Base-by-base conservation (phyloP, 352 stramenopile genomes). In the Phytophthora quininea region DNA sequence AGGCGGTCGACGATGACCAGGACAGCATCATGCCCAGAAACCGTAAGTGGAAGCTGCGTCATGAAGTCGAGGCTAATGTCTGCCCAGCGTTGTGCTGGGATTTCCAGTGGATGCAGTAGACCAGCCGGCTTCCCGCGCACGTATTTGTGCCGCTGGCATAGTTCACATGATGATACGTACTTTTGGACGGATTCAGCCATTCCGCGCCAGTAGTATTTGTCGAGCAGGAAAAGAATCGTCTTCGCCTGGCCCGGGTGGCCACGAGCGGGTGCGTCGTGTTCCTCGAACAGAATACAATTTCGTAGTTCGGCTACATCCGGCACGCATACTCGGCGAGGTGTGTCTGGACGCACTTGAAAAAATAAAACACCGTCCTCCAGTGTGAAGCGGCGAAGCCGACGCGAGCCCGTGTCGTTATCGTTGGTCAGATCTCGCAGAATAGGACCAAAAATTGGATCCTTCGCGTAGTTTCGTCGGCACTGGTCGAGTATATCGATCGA, bases 31-130 rank as follows among this genome's bases (percentile, higher is more conserved):
- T 45, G 15, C 2, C 51, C 45, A 11, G 14, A 19, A 14, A 15
- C 15, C 15, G 10, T 32, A 5, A n/a, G 9, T 11, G 40, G 47
- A 9, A 38, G 9, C 30, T 38, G 15, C 0, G 42, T 55, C n/a
- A 70, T 47, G n/a, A 65, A 70, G 5, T 65, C 56, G 24, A 66
- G 56, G 2, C 45, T 61, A 12, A 64, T 64, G 29, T 70, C 47
- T 11, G n/a, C 46, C 50, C 55, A 65, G 12, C 49, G 38, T 15
- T 32, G 2, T 3, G 50, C 40, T 9, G 50, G 56, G 27, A 70
- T 56, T 1, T 70, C 63, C 3, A 70, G 30, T 10, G 49, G 63
- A n/a, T 66, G 50, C 4, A 61, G 43, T 3, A 55, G 49, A 5
- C 33, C 63, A 7, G 11, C 33, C 3, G 33, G 29, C 31, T 70